A percentile compares a stretch with the other conserved stretches of the same genome.
Evolutionary conservation across 495 filamentous ascomycete species (phyloP).

Genomic region (Tuber umbilicatum): DNA sequence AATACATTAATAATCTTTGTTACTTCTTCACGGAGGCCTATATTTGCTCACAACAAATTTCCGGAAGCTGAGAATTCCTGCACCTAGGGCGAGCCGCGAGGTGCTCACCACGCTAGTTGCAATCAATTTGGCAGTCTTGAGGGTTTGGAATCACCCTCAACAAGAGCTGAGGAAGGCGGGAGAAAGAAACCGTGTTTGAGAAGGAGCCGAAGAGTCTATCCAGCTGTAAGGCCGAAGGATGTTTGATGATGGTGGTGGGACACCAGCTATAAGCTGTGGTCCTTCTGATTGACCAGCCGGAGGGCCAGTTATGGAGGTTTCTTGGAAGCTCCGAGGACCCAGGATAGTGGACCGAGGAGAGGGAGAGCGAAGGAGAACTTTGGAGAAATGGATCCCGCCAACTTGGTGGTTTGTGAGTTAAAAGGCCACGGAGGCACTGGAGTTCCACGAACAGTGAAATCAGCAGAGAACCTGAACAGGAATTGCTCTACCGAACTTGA

Average conservation of each 20-base stretch:
- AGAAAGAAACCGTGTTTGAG: conserved; percentile 20
- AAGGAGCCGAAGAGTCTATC: conserved; percentile 24
- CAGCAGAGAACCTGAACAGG: conserved; percentile 11
- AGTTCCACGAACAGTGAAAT: conserved; percentile 22
- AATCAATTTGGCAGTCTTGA: conserved; percentile 30
- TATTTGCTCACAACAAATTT: background rate
- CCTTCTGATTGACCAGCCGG: conserved; percentile 34
- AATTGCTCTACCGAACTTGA: conserved; percentile 5
- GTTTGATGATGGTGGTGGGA: conserved; percentile 11
- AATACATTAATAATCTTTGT: background rate
- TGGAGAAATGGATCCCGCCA: conserved; percentile 80
- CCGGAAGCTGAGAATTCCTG: background rate
- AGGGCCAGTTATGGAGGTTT: conserved; percentile 88
- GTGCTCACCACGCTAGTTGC: conserved; percentile 29
- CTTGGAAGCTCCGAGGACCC: conserved; percentile 95
- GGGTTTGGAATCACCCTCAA: conserved; percentile 47
- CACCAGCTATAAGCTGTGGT: conserved; percentile 8
- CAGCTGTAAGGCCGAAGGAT: conserved; percentile 18
- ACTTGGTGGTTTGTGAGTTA: conserved; percentile 66
- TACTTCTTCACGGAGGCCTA: background rate
- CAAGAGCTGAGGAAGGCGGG: conserved; percentile 36
- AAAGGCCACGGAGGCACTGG: conserved; percentile 38
- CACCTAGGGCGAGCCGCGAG: conserved; percentile 29
- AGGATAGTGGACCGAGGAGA: conserved; percentile 81
- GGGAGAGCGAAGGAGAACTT: conserved; percentile 80